phyloP scores from a whole-genome alignment of 495 filamentous ascomycete genomes.

The Pyrenula aspistea region DNA sequence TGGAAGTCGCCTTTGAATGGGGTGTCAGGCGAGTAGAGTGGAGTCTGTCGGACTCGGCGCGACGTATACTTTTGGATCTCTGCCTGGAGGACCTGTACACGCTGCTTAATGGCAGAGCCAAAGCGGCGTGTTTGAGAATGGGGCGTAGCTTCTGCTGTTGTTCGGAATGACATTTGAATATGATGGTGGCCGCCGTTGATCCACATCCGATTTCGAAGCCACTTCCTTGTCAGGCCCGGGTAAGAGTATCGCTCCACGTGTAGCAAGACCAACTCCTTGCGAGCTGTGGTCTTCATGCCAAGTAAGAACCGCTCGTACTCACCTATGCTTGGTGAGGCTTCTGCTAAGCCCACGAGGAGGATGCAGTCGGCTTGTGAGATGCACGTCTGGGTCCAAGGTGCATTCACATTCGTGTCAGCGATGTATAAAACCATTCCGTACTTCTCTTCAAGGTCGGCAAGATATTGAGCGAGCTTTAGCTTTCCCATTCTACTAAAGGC shows the following conservation, averaged over 20 bases:
- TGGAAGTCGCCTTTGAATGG: constrained; percentile 96
- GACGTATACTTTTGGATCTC: constrained; percentile 98
- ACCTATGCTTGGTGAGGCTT: constrained; percentile 78
- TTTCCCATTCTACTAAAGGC: constrained; percentile 97
- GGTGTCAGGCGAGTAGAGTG: constrained; percentile 81
- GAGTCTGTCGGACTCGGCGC: constrained; percentile 68
- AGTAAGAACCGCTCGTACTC: constrained; percentile 94
- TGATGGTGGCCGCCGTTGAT: constrained; percentile 98
- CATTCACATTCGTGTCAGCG: constrained; percentile 91
- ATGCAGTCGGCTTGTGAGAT: constrained; percentile 95
- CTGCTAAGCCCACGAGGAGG: constrained; percentile 80
- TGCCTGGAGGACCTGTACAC: constrained; percentile 88
- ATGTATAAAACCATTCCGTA: constrained; percentile 94
- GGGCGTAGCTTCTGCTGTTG: constrained; percentile 56
- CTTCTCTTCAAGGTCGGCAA: constrained; percentile 94
- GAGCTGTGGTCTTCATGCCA: constrained; percentile 92
- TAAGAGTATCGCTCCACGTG: constrained; percentile 84
- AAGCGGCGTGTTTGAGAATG: constrained; percentile 67
- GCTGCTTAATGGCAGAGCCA: constrained; percentile 76
- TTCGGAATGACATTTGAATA: constrained; percentile 86
- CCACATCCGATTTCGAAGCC: constrained; percentile 92
- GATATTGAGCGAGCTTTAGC: constrained; percentile 87
- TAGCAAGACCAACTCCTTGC: constrained; percentile 88
- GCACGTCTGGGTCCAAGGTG: constrained; percentile 97
- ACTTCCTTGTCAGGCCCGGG: constrained; percentile 71